Evolutionary conservation across 2,329 filamentous ascomycete species (phyloP).

Genomic region (Gremmenia infestans): DNA sequence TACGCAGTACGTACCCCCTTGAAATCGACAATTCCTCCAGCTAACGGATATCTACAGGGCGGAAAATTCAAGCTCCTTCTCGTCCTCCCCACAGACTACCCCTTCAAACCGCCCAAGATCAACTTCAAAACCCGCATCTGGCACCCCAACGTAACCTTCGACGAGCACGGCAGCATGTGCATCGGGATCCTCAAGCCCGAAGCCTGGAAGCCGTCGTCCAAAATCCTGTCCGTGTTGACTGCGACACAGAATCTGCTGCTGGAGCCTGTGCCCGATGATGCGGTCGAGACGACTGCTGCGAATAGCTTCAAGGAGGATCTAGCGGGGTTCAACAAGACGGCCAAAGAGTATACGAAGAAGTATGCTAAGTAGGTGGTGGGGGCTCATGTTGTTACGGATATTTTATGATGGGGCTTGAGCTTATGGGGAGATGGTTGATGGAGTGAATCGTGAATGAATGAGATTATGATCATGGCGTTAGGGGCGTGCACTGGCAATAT

Average conservation of each 20-base stretch:
- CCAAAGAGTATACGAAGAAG: constrained; percentile 62
- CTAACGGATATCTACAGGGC: constrained; percentile 37
- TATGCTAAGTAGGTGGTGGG: constrained; percentile 44
- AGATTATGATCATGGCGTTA: too few species aligned
- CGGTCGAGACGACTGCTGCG: constrained; percentile 63
- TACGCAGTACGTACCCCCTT: constrained; percentile 51
- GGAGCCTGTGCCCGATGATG: constrained; percentile 67
- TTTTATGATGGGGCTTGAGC: neutral
- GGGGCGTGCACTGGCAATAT: too few species aligned
- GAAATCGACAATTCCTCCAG: neutral
- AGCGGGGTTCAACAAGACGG: constrained; percentile 58
- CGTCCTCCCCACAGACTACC: constrained; percentile 64
- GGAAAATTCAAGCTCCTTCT: constrained; percentile 63
- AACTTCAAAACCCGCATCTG: constrained; percentile 70
- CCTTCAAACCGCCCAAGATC: constrained; percentile 67
- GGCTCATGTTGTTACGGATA: neutral
- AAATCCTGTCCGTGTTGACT: constrained; percentile 59
- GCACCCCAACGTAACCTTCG: constrained; percentile 71
- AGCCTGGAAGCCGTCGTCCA: constrained; percentile 69
- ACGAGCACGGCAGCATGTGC: constrained; percentile 70
- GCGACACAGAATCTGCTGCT: constrained; percentile 59
- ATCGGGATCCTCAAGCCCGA: constrained; percentile 65
- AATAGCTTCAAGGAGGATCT: constrained; percentile 63
- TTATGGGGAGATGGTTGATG: neutral
- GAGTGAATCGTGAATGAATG: too few species aligned